A percentile compares a stretch with the other conserved stretches of the same genome.
These are phyloP conservation scores for Cichorium intybus DNA, from an alignment of 140 eudicot genomes.

Conservation along the genomic window DNA sequence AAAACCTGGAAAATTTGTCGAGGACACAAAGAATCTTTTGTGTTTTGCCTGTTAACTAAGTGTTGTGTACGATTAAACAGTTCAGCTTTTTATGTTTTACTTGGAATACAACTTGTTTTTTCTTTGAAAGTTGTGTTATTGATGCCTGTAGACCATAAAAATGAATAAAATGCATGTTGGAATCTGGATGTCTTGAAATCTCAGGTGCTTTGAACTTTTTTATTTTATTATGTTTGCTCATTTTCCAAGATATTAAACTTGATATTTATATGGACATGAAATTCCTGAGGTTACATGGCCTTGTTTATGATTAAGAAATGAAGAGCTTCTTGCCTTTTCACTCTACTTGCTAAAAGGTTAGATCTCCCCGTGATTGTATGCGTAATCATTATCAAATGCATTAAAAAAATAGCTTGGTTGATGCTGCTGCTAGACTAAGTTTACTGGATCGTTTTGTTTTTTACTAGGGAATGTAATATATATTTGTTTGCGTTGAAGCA, in stretches of 20 bases:
- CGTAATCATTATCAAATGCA: not conserved
- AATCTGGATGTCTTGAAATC: not conserved
- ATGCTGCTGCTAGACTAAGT: not conserved
- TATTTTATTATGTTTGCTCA: not conserved
- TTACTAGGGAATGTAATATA: not conserved
- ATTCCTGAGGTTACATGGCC: not conserved
- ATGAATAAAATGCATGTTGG: not conserved
- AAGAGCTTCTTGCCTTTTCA: not conserved
- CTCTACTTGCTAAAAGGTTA: conserved; percentile 13
- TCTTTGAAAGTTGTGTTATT: not conserved
- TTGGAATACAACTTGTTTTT: conserved; percentile 12
- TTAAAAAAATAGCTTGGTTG: conserved; percentile 10
- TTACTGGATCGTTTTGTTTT: not conserved
- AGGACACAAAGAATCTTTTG: conserved; percentile 5
- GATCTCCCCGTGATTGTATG: conserved; percentile 7
- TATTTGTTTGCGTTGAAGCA: not conserved
- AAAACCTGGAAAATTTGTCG: not conserved
- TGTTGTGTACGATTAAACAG: not conserved
- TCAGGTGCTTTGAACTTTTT: conserved; percentile 3
- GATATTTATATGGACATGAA: not conserved
- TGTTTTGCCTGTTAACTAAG: not conserved
- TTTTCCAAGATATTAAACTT: not conserved
- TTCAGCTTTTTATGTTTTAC: conserved; percentile 10
- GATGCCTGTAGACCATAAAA: conserved; percentile 6
- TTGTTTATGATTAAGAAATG: conserved; percentile 1